Conservation (phyloP, 1,284 basidiomycete genomes). For the Sphagnurus paluster region DNA sequence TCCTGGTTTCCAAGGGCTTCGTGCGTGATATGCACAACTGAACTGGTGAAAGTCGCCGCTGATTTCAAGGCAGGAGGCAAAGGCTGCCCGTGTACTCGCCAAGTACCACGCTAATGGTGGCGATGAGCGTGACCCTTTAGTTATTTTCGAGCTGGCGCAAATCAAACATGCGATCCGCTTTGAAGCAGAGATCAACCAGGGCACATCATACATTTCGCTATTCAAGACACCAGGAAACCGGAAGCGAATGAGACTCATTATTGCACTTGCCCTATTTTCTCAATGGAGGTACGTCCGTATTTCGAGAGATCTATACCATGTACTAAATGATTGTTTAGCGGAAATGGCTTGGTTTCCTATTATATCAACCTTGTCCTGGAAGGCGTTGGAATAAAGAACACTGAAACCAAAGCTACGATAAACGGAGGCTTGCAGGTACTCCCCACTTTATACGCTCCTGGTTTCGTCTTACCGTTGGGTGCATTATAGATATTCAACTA, state of each 20-base stretch:
- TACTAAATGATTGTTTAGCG: slow-evolving; percentile 32
- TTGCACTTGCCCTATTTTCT: slow-evolving; percentile 60
- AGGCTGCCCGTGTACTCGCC: slow-evolving; percentile 53
- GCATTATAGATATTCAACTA: slow-evolving; percentile 51
- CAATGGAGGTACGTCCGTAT: slow-evolving; percentile 57
- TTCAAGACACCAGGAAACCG: slow-evolving; percentile 61
- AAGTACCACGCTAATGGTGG: slow-evolving; percentile 62
- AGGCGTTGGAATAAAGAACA: slow-evolving; percentile 53
- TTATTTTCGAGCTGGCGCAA: slow-evolving; percentile 61
- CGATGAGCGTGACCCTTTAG: slow-evolving; percentile 52
- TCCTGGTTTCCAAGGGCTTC: slow-evolving; percentile 59
- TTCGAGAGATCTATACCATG: not conserved
- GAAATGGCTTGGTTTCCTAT: slow-evolving; percentile 67
- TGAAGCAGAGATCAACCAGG: slow-evolving; percentile 51
- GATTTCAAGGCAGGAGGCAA: slow-evolving; percentile 50
- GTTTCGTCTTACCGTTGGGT: not conserved
- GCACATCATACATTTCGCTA: slow-evolving; percentile 49
- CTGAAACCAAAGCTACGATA: slow-evolving; percentile 57
- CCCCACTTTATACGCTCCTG: too few species aligned
- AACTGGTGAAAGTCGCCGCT: too few species aligned
- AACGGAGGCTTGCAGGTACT: slow-evolving; percentile 65
- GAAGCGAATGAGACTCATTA: slow-evolving; percentile 55
- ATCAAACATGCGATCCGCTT: slow-evolving; percentile 62
- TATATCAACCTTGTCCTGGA: slow-evolving; percentile 67
- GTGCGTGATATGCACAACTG: slow-evolving; percentile 32